A percentile compares a stretch with the other conserved stretches of the same genome.
These are phyloP conservation scores for Colletotrichum sp. DNA, from an alignment of 2,329 filamentous ascomycete species.

Conservation along the genomic window DNA sequence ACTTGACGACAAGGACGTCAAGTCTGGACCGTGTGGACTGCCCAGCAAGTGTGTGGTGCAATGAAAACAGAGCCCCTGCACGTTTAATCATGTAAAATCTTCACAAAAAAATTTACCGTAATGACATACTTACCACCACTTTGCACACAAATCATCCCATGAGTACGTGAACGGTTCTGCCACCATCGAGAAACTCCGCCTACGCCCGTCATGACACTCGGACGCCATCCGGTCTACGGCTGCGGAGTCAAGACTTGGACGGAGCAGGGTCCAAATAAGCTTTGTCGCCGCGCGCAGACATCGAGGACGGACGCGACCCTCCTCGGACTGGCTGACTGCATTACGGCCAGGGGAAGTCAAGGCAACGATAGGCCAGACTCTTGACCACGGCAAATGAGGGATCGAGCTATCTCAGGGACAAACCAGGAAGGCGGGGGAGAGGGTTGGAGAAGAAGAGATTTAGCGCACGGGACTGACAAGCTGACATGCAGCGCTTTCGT, in stretches of 20 bases:
- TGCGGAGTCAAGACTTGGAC: background rate
- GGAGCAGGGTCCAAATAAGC: background rate
- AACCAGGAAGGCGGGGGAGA: background rate
- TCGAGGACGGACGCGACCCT: background rate
- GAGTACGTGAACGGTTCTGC: background rate
- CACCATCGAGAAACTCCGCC: background rate
- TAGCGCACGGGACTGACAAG: background rate
- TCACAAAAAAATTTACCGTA: background rate
- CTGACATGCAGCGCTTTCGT: background rate
- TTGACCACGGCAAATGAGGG: background rate
- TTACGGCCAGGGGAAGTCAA: background rate
- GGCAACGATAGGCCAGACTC: background rate
- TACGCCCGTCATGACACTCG: background rate
- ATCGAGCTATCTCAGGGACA: background rate
- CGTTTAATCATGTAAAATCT: background rate
- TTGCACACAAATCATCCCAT: background rate
- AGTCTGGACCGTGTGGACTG: constrained; percentile 76
- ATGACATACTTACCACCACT: background rate
- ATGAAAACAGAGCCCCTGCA: constrained; percentile 38
- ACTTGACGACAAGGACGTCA: constrained; percentile 35
- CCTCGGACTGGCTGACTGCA: background rate
- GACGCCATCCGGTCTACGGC: background rate
- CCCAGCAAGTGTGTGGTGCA: constrained; percentile 76
- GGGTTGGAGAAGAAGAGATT: background rate
- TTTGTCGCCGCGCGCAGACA: background rate